Conservation (phyloP, 306 rosid species). For the Ormosia semicastrata region DNA sequence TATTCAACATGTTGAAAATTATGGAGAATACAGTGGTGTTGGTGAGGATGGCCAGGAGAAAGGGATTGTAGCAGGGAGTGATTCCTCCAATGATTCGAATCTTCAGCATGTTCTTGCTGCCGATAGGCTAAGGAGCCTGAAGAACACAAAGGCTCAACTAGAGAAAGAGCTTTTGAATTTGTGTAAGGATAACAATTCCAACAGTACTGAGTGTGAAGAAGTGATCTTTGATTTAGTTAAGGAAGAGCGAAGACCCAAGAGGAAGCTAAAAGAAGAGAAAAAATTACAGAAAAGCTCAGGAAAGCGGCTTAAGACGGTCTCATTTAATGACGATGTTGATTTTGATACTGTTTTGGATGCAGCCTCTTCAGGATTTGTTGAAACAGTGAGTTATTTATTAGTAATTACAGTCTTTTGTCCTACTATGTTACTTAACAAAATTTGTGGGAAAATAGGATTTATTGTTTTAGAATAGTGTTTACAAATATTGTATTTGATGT, state of each 20-base stretch:
- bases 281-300: conserved; percentile 32
- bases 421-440: neutral
- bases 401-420: neutral
- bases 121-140: conserved; percentile 71
- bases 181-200: conserved; percentile 31
- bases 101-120: conserved; percentile 78
- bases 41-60: conserved; percentile 35
- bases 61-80: conserved; percentile 36
- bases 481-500: neutral
- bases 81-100: conserved; percentile 32
- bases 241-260: conserved; percentile 62
- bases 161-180: conserved; percentile 63
- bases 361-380: conserved; percentile 88
- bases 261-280: conserved; percentile 56
- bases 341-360: conserved; percentile 92
- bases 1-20: conserved; percentile 39
- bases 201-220: conserved; percentile 29
- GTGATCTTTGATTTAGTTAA: conserved; percentile 56
- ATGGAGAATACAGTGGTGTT: conserved; percentile 34
- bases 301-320: conserved; percentile 63
- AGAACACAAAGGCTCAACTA: conserved; percentile 64
- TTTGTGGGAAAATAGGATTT: neutral
- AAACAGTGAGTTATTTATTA: conserved; percentile 69
- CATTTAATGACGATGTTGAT: conserved; percentile 76
- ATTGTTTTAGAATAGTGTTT: neutral